These are phyloP conservation scores for Bothriochloa decipiens DNA, from an alignment of 176 grass and related monocot species.

Conservation along the genomic window DNA sequence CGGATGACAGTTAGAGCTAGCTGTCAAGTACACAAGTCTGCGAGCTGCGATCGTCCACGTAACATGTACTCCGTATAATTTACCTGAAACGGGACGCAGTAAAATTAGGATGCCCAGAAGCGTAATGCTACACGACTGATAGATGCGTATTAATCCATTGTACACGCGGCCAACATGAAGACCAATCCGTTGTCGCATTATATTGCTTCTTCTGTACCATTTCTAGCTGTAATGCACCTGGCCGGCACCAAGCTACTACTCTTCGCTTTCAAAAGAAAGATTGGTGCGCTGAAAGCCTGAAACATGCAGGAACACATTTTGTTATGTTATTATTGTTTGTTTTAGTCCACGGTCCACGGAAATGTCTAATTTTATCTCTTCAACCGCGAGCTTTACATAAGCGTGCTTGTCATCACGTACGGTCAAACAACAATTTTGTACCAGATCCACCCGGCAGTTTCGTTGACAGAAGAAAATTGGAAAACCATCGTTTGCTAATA, in stretches of 20 bases:
- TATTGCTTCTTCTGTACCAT: background rate
- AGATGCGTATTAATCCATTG: background rate
- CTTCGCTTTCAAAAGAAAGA: background rate
- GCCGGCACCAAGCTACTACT: background rate
- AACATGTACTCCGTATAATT: background rate
- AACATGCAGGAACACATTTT: too few relatives aligned
- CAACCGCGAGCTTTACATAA: constrained; percentile 10
- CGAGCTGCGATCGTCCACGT: background rate
- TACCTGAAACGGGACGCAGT: background rate
- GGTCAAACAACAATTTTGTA: background rate
- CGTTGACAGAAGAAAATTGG: background rate
- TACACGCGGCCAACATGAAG: background rate
- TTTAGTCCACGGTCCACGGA: constrained; percentile 22
- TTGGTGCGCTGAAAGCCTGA: background rate
- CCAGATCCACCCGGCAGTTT: background rate
- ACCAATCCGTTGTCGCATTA: background rate
- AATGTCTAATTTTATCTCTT: background rate
- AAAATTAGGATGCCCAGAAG: background rate
- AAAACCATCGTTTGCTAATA: background rate
- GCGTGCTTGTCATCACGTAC: background rate
- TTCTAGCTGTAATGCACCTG: constrained; percentile 8
- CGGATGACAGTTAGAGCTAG: background rate
- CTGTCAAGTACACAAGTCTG: background rate
- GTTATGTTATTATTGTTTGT: background rate
- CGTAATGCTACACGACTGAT: background rate